Evolutionary conservation across 2,329 filamentous ascomycete genomes (phyloP).

Genomic region (Stachybotrys echinatus): DNA sequence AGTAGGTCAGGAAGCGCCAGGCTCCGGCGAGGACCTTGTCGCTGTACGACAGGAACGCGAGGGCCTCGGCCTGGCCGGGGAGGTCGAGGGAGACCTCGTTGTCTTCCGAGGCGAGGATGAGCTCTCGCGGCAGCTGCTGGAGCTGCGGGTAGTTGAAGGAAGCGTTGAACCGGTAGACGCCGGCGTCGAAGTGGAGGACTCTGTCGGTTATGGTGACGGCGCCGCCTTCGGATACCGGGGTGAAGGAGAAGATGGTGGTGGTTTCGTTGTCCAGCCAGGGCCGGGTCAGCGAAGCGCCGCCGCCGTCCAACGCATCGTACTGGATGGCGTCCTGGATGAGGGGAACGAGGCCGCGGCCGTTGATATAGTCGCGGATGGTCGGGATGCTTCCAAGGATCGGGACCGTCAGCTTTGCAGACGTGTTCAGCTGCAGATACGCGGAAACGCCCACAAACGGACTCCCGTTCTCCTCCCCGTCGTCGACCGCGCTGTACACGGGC

Average conservation of each 20-base stretch:
- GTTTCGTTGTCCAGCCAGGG: conserved; percentile 60
- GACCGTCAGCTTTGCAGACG: conserved; percentile 47
- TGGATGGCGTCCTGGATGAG: conserved; percentile 50
- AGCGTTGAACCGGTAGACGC: conserved; percentile 53
- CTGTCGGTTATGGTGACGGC: conserved; percentile 33
- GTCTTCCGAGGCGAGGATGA: conserved; percentile 45
- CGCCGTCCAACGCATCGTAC: conserved; percentile 29
- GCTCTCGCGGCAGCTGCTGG: conserved; percentile 40
- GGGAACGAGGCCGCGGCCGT: conserved; percentile 47
- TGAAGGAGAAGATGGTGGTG: conserved; percentile 38
- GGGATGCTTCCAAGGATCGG: conserved; percentile 58
- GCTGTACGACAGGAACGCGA: conserved; percentile 60
- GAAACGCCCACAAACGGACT: conserved; percentile 47
- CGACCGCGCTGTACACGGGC: conserved; percentile 32
- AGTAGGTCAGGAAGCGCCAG: conserved; percentile 64
- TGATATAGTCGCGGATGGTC: conserved; percentile 57
- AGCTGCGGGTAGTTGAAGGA: conserved; percentile 60
- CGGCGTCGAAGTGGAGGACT: conserved; percentile 42
- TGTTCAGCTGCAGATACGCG: conserved; percentile 50
- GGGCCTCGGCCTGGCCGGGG: conserved; percentile 32
- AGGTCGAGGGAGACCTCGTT: conserved; percentile 38
- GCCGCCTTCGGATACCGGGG: conserved; percentile 32
- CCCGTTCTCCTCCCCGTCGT: conserved; percentile 7
- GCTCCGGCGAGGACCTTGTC: conserved; percentile 59
- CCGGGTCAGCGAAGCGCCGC: conserved; percentile 42